Evolutionary conservation across 768 basidiomycete species (phyloP).

Genomic region (Candolleomyces eurysporus): DNA sequence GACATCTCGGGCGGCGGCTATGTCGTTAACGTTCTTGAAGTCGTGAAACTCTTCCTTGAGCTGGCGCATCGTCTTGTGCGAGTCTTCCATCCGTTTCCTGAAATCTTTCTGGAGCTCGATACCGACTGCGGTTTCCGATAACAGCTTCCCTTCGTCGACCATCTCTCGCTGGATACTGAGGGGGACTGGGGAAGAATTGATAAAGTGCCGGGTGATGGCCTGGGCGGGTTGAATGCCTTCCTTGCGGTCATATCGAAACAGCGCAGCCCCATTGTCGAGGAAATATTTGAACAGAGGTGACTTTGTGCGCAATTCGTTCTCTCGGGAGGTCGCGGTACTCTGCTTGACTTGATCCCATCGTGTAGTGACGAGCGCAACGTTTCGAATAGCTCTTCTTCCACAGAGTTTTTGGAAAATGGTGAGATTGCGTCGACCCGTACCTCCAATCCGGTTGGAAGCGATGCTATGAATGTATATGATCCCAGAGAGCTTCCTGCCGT

Average conservation of each 20-base stretch:
- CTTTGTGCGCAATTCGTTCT: constrained; percentile 6
- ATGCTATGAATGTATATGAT: constrained; percentile 14
- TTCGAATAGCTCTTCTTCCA: constrained; percentile 4
- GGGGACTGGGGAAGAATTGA: background rate
- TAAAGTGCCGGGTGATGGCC: constrained; percentile 8
- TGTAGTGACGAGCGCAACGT: constrained; percentile 12
- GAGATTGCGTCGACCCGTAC: constrained; percentile 5
- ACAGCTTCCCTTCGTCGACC: constrained; percentile 11
- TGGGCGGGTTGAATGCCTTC: constrained; percentile 3
- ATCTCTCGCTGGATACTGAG: constrained; percentile 14
- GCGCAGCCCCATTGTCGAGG: constrained; percentile 3
- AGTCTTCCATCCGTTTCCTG: constrained; percentile 8
- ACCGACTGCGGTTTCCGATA: constrained; percentile 11
- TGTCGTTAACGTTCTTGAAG: constrained; percentile 7
- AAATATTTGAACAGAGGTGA: constrained; percentile 5
- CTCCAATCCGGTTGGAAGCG: constrained; percentile 6
- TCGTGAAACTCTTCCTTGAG: constrained; percentile 5
- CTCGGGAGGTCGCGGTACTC: constrained; percentile 1
- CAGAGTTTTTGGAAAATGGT: constrained; percentile 10
- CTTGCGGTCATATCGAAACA: constrained; percentile 8
- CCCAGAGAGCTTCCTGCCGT: constrained; percentile 4
- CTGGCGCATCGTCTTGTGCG: constrained; percentile 10
- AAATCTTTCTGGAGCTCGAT: constrained; percentile 11
- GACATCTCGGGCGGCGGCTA: background rate
- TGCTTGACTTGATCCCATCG: constrained; percentile 11